Evolutionary conservation across 2,329 filamentous ascomycete species (phyloP), one percentile per base, ranked within the genome.

Genomic region (Lecanicillium sp.): DNA sequence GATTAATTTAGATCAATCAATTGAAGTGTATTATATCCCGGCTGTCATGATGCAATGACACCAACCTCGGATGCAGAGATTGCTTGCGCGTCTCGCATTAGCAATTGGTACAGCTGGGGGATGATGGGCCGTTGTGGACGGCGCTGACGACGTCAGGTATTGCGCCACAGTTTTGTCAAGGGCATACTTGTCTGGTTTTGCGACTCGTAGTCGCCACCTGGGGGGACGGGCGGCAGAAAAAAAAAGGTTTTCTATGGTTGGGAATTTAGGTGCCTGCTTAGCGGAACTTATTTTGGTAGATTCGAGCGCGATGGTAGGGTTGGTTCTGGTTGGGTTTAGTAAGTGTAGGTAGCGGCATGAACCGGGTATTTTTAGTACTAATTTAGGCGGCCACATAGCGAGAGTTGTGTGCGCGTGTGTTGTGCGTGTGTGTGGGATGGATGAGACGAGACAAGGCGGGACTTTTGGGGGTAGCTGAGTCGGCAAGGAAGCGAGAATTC

Each of bases 321-420:
- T n/a, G n/a, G n/a, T n/a, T n/a, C n/a, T n/a, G n/a, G n/a, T n/a
- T n/a, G n/a, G n/a, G n/a, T n/a, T n/a, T n/a, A n/a, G n/a, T n/a
- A n/a, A n/a, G n/a, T n/a, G 26, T 12, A 29, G 26, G 26, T 29
- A 12, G 26, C 26, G 26, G 12, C 14, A 19, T 35, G 45, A n/a
- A n/a, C n/a, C n/a, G n/a, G 24, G 45, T 48, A 48, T 41, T 48
- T 36, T 48, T 48, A 48, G 45, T 14, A 47, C 19, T 15, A 29
- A 14, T 33, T 35, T 41, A 33, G 15, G 44, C 21, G 33, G 12
- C 24, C 14, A 41, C 29, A 27, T 21, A n/a, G n/a, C n/a, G n/a
- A n/a, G n/a, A n/a, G n/a, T n/a, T n/a, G n/a, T n/a, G n/a, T n/a
- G n/a, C n/a, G n/a, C n/a, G n/a, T n/a, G n/a, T n/a, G n/a, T n/a